These are phyloP conservation scores for Rubia tinctorum DNA, from an alignment of 305 asterid species.

Conservation along the genomic window DNA sequence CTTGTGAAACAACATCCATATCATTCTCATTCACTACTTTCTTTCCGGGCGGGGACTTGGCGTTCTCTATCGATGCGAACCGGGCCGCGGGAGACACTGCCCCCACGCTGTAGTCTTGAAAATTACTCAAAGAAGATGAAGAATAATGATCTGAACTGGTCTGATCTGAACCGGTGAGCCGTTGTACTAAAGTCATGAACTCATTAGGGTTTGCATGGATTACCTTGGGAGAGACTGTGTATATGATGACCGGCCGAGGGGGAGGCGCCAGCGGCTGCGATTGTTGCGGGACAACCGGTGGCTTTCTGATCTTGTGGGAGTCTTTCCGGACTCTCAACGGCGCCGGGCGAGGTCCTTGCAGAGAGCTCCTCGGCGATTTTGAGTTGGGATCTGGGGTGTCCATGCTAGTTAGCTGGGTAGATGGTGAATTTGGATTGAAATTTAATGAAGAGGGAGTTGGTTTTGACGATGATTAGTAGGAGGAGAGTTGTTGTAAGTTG, in stretches of 20 bases:
- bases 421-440: background rate
- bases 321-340: conserved; percentile 75
- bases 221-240: conserved; percentile 88
- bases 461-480: background rate
- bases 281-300: conserved; percentile 56
- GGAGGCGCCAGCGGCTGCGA: conserved; percentile 27
- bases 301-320: conserved; percentile 85
- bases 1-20: conserved; percentile 34
- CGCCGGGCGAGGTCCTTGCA: conserved; percentile 89
- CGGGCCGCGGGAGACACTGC: conserved; percentile 82
- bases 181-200: conserved; percentile 93
- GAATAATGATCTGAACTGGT: conserved; percentile 23
- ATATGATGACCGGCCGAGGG: conserved; percentile 83
- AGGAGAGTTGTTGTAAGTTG: background rate
- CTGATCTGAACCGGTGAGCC: conserved; percentile 63
- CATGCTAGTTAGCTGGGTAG: conserved; percentile 28
- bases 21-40: conserved; percentile 15
- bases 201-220: conserved; percentile 94
- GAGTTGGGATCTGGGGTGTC: conserved; percentile 38
- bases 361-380: conserved; percentile 67
- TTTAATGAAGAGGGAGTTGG: background rate
- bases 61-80: conserved; percentile 67
- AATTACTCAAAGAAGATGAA: conserved; percentile 18
- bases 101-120: conserved; percentile 36
- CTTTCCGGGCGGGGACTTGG: conserved; percentile 42